phyloP scores from a whole-genome alignment of 1,284 basidiomycete genomes.

The Singerocomus inundabilis region DNA sequence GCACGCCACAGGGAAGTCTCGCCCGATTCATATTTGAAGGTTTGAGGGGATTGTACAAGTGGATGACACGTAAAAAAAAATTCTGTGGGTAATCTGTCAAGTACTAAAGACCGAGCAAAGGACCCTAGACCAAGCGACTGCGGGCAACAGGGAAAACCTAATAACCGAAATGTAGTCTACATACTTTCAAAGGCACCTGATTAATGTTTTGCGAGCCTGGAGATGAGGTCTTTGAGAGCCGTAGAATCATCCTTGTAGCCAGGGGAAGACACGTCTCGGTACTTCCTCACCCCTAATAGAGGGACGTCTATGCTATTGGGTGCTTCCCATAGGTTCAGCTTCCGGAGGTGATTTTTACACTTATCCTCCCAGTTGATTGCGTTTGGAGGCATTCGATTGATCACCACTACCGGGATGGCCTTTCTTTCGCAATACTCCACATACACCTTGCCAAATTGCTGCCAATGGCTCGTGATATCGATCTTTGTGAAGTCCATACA shows the following conservation, averaged over 20 bases:
- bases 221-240: constrained; percentile 19
- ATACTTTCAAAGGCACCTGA: neutral
- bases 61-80: neutral
- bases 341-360: constrained; percentile 17
- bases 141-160: neutral
- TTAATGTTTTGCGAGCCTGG: neutral
- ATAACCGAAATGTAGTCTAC: neutral
- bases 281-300: constrained; percentile 16
- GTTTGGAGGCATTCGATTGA: constrained; percentile 15
- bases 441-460: constrained; percentile 26
- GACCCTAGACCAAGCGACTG: constrained; percentile 2
- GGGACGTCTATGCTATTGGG: constrained; percentile 1
- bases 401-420: constrained; percentile 23
- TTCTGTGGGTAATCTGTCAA: neutral
- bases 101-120: neutral
- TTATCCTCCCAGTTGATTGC: constrained; percentile 15
- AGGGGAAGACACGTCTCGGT: neutral
- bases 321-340: constrained; percentile 8
- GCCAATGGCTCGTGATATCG: constrained; percentile 17
- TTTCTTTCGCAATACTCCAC: constrained; percentile 26
- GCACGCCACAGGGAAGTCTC: neutral
- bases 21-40: neutral
- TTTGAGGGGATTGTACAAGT: neutral
- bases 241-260: constrained; percentile 20
- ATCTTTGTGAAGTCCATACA: constrained; percentile 28